These are phyloP conservation scores for Ganoderma lingzhi DNA, from an alignment of 1,284 basidiomycete genomes.

Conservation along the genomic window DNA sequence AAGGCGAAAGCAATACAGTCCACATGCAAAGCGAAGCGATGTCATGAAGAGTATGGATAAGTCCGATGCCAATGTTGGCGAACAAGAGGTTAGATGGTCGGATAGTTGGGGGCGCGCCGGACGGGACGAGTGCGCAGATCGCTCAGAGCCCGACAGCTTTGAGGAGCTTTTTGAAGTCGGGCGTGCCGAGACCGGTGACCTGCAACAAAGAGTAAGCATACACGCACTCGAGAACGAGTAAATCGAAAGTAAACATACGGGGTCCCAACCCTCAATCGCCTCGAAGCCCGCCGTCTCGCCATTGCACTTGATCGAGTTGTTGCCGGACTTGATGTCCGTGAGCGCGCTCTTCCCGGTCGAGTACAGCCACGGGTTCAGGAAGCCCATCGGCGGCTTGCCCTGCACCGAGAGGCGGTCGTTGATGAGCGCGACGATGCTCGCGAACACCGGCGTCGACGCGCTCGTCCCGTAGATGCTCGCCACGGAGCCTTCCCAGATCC, in stretches of 20 bases:
- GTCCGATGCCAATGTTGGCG: not conserved
- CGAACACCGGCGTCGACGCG: constrained; percentile 59
- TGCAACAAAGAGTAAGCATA: not conserved
- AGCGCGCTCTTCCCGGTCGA: constrained; percentile 28
- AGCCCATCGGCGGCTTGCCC: constrained; percentile 53
- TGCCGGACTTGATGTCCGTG: constrained; percentile 36
- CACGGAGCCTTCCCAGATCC: constrained; percentile 38
- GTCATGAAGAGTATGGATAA: not conserved
- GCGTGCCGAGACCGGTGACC: constrained; percentile 33
- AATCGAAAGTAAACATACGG: constrained; percentile 40
- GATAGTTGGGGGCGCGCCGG: too few species aligned
- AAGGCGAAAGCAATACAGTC: not conserved
- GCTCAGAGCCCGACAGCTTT: constrained; percentile 20
- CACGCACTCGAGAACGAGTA: not conserved
- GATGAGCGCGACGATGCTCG: constrained; percentile 60
- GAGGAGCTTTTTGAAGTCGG: constrained; percentile 30
- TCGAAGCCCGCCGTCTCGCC: constrained; percentile 48
- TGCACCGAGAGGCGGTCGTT: constrained; percentile 56
- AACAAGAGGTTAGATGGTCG: not conserved
- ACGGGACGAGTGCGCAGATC: too few species aligned
- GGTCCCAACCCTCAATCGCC: constrained; percentile 49
- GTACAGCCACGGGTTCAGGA: constrained; percentile 56
- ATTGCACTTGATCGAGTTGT: constrained; percentile 40
- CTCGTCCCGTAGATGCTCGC: constrained; percentile 58
- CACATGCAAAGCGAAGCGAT: not conserved